Evolutionary conservation across 148 eudicot genomes (phyloP), one percentile per base, ranked within the genome.

Genomic region (Amaranthus hypochondriacus): DNA sequence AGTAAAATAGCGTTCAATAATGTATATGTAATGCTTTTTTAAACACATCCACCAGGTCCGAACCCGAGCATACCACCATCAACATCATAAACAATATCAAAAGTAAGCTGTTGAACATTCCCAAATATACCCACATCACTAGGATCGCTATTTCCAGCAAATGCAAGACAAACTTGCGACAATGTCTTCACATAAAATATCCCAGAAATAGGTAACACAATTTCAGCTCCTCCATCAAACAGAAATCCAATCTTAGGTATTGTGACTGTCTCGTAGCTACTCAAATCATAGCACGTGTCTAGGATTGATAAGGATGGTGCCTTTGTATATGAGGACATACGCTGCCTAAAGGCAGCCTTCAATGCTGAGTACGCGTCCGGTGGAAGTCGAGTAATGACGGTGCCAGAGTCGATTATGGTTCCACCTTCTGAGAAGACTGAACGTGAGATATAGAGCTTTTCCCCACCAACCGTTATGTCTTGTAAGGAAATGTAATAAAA

Each of bases 401-500:
- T 92, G 8, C 97, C 97, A 0, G 97, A 92, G 78, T 92, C 97
- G 48, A 92, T 86, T 2, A 92, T 59, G 4, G 85, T 80, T 4
- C 91, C 91, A 0, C 81, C 83, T 10, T 64, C 64, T 44, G 79
- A 74, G 79, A 92, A 90, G 52, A 86, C 86, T 0, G 96, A 15
- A 1, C 82, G 79, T 4, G 83, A 60, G 60, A 92, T 82, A 4
- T 96, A 21, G 3, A 92, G 78, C 43, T 53, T 64, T 2, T 44
- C n/a, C 1, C 91, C 89, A 3, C 87, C 93, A 2, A 89, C 89
- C 5, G 12, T n/a, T 6, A 92, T 79, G 4, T 77, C 86, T 46
- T 60, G 59, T 4, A 92, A 74, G 66, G 72, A 71, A 14, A 92
- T 42, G 80, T 76, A 86, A 77, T 92, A 92, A 76, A 88, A 90